These are phyloP conservation scores for Penicillium coprophilum DNA, from an alignment of 495 filamentous ascomycete species.

Conservation along the genomic window DNA sequence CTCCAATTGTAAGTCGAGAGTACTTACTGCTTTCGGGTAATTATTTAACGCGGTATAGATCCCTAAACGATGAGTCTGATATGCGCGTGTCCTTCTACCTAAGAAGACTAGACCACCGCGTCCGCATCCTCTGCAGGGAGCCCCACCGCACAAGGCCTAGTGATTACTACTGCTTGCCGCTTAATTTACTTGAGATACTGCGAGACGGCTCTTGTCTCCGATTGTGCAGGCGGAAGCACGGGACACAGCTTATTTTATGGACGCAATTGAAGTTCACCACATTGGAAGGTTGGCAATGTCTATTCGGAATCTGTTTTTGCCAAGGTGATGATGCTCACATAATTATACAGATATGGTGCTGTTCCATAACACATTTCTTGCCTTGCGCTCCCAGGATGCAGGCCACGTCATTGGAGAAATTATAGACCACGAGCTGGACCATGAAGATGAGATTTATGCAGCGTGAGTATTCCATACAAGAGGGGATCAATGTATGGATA, in stretches of 20 bases:
- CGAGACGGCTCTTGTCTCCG: constrained; percentile 55
- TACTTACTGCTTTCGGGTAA: neutral
- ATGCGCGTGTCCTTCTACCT: constrained; percentile 57
- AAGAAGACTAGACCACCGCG: constrained; percentile 52
- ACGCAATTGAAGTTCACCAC: constrained; percentile 56
- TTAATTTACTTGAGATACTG: constrained; percentile 54
- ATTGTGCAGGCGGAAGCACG: constrained; percentile 50
- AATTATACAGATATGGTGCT: constrained; percentile 62
- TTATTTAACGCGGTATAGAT: constrained; percentile 27
- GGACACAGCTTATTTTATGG: constrained; percentile 52
- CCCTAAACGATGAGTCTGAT: constrained; percentile 41
- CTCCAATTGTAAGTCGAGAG: constrained; percentile 45
- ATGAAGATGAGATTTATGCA: constrained; percentile 66
- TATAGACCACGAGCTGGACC: constrained; percentile 58
- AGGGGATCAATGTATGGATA: neutral
- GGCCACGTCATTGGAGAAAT: constrained; percentile 50
- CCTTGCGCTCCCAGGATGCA: constrained; percentile 68
- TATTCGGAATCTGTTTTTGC: neutral
- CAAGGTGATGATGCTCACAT: neutral
- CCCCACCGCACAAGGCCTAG: constrained; percentile 35
- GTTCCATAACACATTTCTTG: constrained; percentile 74
- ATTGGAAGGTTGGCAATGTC: constrained; percentile 53
- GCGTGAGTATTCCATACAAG: constrained; percentile 51
- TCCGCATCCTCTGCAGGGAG: constrained; percentile 57
- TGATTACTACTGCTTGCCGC: constrained; percentile 50